Evolutionary conservation across 345 rosid genomes (phyloP).

Genomic region (Acer negundo): DNA sequence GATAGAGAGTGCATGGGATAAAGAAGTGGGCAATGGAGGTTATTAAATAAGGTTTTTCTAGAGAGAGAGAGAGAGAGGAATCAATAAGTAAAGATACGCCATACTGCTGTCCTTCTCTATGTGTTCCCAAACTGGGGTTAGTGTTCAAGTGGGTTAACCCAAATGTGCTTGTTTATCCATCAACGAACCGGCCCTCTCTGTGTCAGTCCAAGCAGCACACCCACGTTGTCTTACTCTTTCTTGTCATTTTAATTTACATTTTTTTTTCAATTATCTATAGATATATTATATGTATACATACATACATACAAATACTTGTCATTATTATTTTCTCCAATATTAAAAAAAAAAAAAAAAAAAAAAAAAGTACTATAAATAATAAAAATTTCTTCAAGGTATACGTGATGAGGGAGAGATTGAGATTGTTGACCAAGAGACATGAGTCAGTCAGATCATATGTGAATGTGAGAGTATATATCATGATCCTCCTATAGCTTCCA

Average conservation of each 20-base stretch:
- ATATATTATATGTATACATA: too few relatives aligned
- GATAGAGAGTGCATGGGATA: conserved; percentile 52
- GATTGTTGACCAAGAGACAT: conserved; percentile 29
- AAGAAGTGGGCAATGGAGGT: conserved; percentile 50
- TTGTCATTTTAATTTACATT: too few relatives aligned
- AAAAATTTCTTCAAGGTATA: neutral
- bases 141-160: conserved; percentile 38
- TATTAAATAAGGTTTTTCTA: conserved; percentile 30
- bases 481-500: neutral
- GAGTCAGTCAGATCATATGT: conserved; percentile 15
- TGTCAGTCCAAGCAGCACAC: conserved; percentile 42
- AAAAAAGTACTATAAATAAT: neutral
- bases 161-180: conserved; percentile 35
- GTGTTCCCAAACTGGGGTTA: conserved; percentile 34
- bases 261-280: too few relatives aligned
- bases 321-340: neutral
- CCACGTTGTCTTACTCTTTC: conserved; percentile 43
- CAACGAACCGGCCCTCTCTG: conserved; percentile 38
- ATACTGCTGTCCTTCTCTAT: conserved; percentile 32
- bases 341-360: too few relatives aligned
- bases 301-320: conserved; percentile 10
- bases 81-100: conserved; percentile 26
- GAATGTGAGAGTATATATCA: neutral
- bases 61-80: conserved; percentile 2
- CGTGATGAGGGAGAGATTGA: neutral